Evolutionary conservation across 306 rosid genomes (phyloP).

Genomic region (Morella rubra): DNA sequence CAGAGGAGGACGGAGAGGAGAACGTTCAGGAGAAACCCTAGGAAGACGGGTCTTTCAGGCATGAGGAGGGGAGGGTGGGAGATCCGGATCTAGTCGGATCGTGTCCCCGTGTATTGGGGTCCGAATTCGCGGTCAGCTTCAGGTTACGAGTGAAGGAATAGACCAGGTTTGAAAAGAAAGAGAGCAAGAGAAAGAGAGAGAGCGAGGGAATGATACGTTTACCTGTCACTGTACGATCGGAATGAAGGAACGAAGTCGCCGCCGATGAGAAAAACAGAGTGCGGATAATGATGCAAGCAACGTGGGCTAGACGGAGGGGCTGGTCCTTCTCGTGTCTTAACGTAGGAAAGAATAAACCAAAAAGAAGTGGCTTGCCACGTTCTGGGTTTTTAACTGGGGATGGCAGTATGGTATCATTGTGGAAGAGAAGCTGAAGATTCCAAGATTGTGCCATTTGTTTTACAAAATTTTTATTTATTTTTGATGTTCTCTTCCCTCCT

Average conservation of each 20-base stretch:
- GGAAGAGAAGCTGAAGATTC: not conserved
- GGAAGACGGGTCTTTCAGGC: conserved; percentile 52
- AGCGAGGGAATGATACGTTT: not conserved
- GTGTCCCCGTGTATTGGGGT: conserved; percentile 12
- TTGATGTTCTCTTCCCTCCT: not conserved
- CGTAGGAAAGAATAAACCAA: not conserved
- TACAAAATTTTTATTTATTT: not conserved
- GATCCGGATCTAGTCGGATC: conserved; percentile 36
- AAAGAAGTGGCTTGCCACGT: not conserved
- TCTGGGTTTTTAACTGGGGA: not conserved
- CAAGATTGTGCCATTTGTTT: not conserved
- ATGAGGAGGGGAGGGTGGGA: conserved; percentile 37
- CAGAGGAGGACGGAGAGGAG: conserved; percentile 21
- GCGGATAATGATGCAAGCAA: conserved; percentile 4
- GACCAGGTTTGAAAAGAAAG: not conserved
- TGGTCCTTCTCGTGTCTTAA: not conserved
- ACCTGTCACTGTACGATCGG: conserved; percentile 23
- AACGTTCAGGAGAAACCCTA: conserved; percentile 26
- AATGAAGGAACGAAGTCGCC: conserved; percentile 26
- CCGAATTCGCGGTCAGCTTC: conserved; percentile 17
- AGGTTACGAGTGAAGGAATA: not conserved
- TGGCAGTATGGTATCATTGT: not conserved
- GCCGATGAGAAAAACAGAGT: conserved; percentile 19
- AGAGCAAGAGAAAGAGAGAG: not conserved
- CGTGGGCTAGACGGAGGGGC: too few species aligned